Conservation (phyloP, 129 eudicot species). For the Helianthus tuberosus region DNA sequence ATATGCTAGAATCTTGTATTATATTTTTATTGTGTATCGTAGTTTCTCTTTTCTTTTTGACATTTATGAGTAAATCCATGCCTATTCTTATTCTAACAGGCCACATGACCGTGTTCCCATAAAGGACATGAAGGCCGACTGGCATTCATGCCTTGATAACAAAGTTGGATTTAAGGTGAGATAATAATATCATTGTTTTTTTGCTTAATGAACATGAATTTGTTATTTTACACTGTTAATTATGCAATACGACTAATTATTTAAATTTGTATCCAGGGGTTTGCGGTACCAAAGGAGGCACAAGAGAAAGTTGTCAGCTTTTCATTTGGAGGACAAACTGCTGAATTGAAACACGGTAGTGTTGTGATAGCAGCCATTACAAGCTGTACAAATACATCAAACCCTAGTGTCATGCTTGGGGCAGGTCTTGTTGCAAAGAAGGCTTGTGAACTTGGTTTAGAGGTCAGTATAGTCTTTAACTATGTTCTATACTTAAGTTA, state of each 20-base stretch:
- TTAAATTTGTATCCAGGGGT: slow-evolving; percentile 56
- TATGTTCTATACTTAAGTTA: not conserved
- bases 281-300: slow-evolving; percentile 87
- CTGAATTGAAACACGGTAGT: slow-evolving; percentile 93
- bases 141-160: slow-evolving; percentile 93
- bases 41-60: not conserved
- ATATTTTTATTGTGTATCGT: not conserved
- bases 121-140: slow-evolving; percentile 95
- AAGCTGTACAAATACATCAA: slow-evolving; percentile 97
- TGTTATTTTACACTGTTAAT: not conserved
- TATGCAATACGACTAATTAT: not conserved
- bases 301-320: slow-evolving; percentile 88
- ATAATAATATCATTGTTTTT: not conserved
- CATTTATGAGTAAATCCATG: not conserved
- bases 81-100: slow-evolving; percentile 39
- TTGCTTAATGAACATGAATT: not conserved
- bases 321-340: slow-evolving; percentile 87
- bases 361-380: slow-evolving; percentile 98
- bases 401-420: slow-evolving; percentile 99
- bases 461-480: slow-evolving; percentile 45
- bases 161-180: slow-evolving; percentile 96
- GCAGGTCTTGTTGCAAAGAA: slow-evolving; percentile 99
- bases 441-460: slow-evolving; percentile 95
- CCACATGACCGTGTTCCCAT: slow-evolving; percentile 96
- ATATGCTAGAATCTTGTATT: not conserved